Percentiles rank a stretch among this genome's conserved stretches.
Conservation (phyloP, 2,329 filamentous ascomycete genomes). For the Truncatella angustata region DNA sequence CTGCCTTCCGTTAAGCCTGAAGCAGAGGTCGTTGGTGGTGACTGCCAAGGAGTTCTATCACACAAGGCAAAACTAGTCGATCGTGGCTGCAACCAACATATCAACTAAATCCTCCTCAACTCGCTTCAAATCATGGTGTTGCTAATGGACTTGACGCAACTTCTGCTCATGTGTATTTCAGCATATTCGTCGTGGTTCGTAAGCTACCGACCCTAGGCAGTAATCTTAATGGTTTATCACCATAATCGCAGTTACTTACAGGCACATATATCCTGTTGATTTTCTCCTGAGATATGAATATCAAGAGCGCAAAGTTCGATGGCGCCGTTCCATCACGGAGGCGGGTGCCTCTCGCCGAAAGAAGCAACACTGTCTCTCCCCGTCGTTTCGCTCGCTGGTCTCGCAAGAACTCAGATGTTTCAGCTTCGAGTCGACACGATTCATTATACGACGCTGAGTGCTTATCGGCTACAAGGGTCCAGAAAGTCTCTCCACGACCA, state of each 20-base stretch:
- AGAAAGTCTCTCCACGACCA: constrained; percentile 4
- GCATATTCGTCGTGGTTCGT: too few species aligned
- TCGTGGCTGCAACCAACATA: too few species aligned
- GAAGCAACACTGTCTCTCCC: constrained; percentile 12
- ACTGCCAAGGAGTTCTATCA: too few species aligned
- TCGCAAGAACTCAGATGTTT: constrained; percentile 37
- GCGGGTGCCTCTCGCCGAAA: constrained; percentile 13
- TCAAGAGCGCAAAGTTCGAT: too few species aligned
- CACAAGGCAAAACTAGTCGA: too few species aligned
- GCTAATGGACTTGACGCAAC: too few species aligned
- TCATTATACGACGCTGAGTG: constrained; percentile 37
- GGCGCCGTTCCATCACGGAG: neutral
- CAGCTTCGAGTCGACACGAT: constrained; percentile 31
- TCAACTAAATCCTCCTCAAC: too few species aligned
- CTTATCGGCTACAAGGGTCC: constrained; percentile 24
- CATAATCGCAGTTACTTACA: neutral
- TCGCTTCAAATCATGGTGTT: too few species aligned
- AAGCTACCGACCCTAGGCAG: neutral
- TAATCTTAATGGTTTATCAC: neutral
- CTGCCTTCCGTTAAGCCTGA: too few species aligned
- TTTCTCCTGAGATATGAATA: too few species aligned
- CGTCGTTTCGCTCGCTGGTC: constrained; percentile 20
- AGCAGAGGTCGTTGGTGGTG: too few species aligned
- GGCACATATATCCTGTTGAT: neutral
- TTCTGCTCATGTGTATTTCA: too few species aligned